Evolutionary conservation across 129 eudicot genomes (phyloP).

Genomic region (Erigeron canadensis): DNA sequence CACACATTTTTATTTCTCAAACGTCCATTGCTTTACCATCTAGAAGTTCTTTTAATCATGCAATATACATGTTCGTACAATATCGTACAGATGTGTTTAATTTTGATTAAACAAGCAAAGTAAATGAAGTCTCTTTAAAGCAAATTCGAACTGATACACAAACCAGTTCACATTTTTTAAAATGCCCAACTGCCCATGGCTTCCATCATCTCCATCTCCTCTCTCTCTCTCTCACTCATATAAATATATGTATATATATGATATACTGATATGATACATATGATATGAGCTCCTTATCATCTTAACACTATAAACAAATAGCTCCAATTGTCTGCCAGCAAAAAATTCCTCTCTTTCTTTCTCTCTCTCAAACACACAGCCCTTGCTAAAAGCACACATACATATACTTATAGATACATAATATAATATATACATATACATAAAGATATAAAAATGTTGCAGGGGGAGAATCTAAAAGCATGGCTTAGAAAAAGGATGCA

Average conservation of each 20-base stretch:
- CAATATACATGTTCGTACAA: slow-evolving; percentile 11
- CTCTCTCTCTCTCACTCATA: not conserved
- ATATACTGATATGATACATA: too few species aligned
- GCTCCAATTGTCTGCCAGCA: slow-evolving; percentile 29
- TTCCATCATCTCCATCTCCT: not conserved
- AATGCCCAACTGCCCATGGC: not conserved
- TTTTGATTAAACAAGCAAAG: not conserved
- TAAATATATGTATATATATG: not conserved
- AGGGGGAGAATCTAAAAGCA: slow-evolving; percentile 32
- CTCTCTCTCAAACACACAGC: not conserved
- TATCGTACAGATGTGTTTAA: not conserved
- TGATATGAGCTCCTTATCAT: not conserved
- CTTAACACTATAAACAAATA: slow-evolving; percentile 10
- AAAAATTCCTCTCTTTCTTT: not conserved
- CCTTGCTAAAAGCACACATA: not conserved
- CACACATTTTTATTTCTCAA: not conserved
- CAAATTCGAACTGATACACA: not conserved
- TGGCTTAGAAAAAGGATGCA: slow-evolving; percentile 35
- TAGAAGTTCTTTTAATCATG: slow-evolving; percentile 9
- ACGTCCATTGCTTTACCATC: not conserved
- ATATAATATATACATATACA: not conserved
- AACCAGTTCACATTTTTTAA: slow-evolving; percentile 3
- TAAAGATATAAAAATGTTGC: slow-evolving; percentile 24
- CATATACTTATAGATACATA: not conserved
- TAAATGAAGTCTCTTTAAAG: not conserved